These are phyloP conservation scores for Symbiodinium pilosum DNA, from an alignment of 73 alveolate genomes.

Conservation along the genomic window DNA sequence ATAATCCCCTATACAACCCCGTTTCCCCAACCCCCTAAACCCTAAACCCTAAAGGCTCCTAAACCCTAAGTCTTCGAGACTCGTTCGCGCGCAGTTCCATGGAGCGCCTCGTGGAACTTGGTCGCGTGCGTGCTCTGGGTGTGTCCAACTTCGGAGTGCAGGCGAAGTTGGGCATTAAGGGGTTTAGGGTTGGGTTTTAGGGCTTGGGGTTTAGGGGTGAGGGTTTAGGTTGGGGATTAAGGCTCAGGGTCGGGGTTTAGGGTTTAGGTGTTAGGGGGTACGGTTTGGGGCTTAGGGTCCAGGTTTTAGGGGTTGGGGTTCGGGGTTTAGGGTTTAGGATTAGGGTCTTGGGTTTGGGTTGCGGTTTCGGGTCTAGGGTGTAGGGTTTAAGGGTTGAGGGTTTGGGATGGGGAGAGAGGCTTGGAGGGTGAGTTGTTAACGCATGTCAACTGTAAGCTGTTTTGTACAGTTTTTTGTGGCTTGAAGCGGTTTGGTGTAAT, in stretches of 20 bases:
- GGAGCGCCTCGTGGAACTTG: conserved; percentile 81
- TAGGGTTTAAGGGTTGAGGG: background rate
- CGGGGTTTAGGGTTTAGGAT: background rate
- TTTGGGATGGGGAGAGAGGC: background rate
- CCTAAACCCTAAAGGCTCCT: background rate
- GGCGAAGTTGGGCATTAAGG: background rate
- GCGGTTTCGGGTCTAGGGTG: too few species aligned
- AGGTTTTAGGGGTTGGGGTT: background rate
- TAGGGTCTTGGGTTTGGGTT: too few species aligned
- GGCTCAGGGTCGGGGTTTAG: background rate
- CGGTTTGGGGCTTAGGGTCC: background rate
- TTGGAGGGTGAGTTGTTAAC: too few species aligned
- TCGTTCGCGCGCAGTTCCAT: too few species aligned
- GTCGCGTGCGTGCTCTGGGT: conserved; percentile 85
- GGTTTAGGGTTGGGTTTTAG: too few species aligned
- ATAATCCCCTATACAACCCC: background rate
- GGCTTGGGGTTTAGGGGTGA: background rate
- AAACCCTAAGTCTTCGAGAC: background rate
- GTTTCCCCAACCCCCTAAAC: background rate
- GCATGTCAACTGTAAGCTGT: too few species aligned
- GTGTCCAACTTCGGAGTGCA: conserved; percentile 83
- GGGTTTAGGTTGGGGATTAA: too few species aligned
- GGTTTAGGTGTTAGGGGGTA: background rate
- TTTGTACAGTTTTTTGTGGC: too few species aligned
- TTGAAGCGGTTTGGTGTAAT: too few species aligned